Evolutionary conservation across 2,329 filamentous ascomycete species (phyloP), one percentile per base, ranked within the genome.

Genomic region (Piedraia hortae): DNA sequence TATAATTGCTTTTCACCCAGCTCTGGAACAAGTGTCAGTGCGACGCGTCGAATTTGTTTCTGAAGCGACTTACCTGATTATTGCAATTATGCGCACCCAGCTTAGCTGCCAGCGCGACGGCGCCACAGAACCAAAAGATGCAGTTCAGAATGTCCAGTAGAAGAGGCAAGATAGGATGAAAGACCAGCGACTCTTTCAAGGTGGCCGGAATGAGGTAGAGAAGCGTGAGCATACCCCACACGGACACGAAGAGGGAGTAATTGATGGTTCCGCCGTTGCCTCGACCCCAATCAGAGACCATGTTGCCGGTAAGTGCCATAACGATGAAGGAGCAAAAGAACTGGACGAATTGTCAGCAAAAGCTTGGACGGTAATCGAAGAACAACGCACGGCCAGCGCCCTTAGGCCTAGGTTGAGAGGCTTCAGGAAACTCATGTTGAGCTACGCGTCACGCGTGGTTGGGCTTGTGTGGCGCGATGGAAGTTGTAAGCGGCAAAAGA

Each of bases 101-200:
- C 43, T 67, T 65, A 12, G 69, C 66, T 4, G 73, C 59, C 18
- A 74, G 54, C 6, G 73, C 70, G 27, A 80, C 54, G 29, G 59
- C 70, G 25, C 51, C 59, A 42, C 73, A 65, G 37, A 78, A 62
- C 32, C 61, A 67, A 51, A 80, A 71, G 24, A 78, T 41, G 2
- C 58, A 51, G 23, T 63, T 60, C 14, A 63, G 34, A 7, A 37
- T 48, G 43, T 75, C 69, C 21, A 69, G 43, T 8, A 44, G 49
- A 15, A 67, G 40, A 25, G 60, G 44, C 21, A 60, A 42, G 9
- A 64, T 37, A 13, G 58, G 56, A 21, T 41, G 36, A 23, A 61
- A 41, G 29, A 48, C 47, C 26, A 63, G 44, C 23, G 46, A 43
- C 18, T 60, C 53, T 31, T 63, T 45, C 35, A 70, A 47, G 12